Evolutionary conservation across 2,329 filamentous ascomycete species (phyloP).

Genomic region (Talaromyces sp.): DNA sequence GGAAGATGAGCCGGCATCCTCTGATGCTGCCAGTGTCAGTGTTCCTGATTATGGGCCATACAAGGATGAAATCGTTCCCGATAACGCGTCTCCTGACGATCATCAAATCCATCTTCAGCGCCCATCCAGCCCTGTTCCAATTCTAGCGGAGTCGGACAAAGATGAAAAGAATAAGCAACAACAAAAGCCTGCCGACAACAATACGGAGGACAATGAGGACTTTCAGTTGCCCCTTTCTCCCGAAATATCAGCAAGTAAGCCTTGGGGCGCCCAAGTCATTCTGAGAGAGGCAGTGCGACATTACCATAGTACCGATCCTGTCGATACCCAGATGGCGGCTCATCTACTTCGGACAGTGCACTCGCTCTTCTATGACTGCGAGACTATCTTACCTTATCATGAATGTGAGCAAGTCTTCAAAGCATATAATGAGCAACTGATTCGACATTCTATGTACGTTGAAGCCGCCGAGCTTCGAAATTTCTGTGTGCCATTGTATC

Average conservation of each 20-base stretch:
- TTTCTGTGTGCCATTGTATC: constrained; percentile 53
- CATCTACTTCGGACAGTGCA: constrained; percentile 42
- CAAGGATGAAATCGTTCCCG: constrained; percentile 25
- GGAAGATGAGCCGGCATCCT: constrained; percentile 20
- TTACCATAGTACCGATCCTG: constrained; percentile 36
- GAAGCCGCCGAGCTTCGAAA: constrained; percentile 56
- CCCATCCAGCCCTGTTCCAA: constrained; percentile 35
- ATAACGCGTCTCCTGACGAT: constrained; percentile 24
- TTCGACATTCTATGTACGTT: constrained; percentile 42
- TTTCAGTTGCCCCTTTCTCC: constrained; percentile 32
- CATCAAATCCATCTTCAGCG: constrained; percentile 43
- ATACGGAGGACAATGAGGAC: constrained; percentile 19
- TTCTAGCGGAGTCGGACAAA: constrained; percentile 36
- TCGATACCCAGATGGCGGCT: constrained; percentile 41
- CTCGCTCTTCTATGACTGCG: constrained; percentile 36
- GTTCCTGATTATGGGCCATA: constrained; percentile 22
- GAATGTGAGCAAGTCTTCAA: constrained; percentile 56
- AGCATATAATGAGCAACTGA: constrained; percentile 56
- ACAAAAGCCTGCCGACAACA: constrained; percentile 8
- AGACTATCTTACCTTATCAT: constrained; percentile 37
- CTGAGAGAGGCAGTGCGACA: constrained; percentile 39
- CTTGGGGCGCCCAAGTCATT: constrained; percentile 40
- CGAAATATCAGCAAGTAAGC: constrained; percentile 30
- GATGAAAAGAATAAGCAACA: constrained; percentile 20
- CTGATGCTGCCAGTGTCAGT: constrained; percentile 15